Conservation (phyloP, 768 basidiomycete genomes). For the Chalciporus chontae region DNA sequence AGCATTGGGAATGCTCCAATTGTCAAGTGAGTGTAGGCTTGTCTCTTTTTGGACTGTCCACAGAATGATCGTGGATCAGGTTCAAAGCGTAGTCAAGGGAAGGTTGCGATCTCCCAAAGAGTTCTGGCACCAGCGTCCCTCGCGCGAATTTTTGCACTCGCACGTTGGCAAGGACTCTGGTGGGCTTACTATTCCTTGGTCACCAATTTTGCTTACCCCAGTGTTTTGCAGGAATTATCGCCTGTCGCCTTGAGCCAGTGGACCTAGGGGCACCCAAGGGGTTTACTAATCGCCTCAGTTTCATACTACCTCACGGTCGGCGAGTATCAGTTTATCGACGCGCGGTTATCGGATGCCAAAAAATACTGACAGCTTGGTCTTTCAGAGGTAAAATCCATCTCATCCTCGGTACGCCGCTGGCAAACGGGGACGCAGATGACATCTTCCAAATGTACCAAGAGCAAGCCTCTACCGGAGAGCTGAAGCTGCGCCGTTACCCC, state of each 20-base stretch:
- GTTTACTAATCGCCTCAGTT: slow-evolving; percentile 40
- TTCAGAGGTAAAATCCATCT: slow-evolving; percentile 61
- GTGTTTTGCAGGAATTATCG: slow-evolving; percentile 17
- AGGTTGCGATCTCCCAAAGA: slow-evolving; percentile 32
- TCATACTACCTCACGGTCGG: slow-evolving; percentile 47
- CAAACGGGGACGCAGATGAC: slow-evolving; percentile 44
- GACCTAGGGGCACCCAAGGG: slow-evolving; percentile 19
- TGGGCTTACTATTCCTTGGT: slow-evolving; percentile 4
- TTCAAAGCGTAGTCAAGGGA: slow-evolving; percentile 13
- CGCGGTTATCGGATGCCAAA: not conserved
- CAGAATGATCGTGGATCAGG: slow-evolving; percentile 8
- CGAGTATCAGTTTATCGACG: slow-evolving; percentile 20
- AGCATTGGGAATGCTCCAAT: slow-evolving; percentile 63
- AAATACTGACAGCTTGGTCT: not conserved
- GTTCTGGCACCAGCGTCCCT: slow-evolving; percentile 33
- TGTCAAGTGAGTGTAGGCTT: slow-evolving; percentile 46
- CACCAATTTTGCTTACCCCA: not conserved
- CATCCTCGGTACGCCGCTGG: slow-evolving; percentile 36
- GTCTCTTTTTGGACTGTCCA: not conserved
- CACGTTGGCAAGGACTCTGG: slow-evolving; percentile 30
- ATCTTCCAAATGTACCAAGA: slow-evolving; percentile 67
- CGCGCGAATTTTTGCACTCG: slow-evolving; percentile 25
- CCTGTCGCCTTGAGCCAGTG: slow-evolving; percentile 15
- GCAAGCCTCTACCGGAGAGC: slow-evolving; percentile 50
- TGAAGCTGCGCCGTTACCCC: slow-evolving; percentile 72